A percentile compares a stretch with the other conserved stretches of the same genome.
These are phyloP conservation scores for Taphrina wiesneri DNA, from an alignment of 1,139 yeast species.

Conservation along the genomic window DNA sequence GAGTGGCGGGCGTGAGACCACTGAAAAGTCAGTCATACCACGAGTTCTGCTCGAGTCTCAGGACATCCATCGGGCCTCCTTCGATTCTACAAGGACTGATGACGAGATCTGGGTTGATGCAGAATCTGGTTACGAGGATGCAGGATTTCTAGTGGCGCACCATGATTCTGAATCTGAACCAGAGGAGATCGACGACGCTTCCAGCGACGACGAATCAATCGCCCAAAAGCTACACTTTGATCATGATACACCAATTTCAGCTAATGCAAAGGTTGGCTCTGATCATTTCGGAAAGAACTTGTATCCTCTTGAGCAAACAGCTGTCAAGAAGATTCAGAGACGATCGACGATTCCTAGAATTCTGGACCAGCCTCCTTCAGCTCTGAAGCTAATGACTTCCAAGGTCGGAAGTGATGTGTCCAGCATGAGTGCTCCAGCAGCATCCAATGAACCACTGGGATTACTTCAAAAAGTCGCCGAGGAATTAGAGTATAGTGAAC, in stretches of 20 bases:
- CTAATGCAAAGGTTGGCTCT: neutral
- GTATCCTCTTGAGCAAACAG: constrained; percentile 20
- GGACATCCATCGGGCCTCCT: constrained; percentile 4
- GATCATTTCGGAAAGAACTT: constrained; percentile 7
- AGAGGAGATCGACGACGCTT: neutral
- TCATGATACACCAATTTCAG: neutral
- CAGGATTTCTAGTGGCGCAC: constrained; percentile 24
- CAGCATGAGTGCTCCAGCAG: constrained; percentile 89
- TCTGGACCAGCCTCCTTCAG: constrained; percentile 72
- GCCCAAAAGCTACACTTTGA: neutral
- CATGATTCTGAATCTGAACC: constrained; percentile 16
- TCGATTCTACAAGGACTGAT: constrained; percentile 14
- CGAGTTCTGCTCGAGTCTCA: neutral
- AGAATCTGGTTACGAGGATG: neutral
- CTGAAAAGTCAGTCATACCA: neutral
- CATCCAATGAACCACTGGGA: constrained; percentile 86
- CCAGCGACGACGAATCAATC: constrained; percentile 22
- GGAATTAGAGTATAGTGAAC: constrained; percentile 68
- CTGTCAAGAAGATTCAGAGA: constrained; percentile 52
- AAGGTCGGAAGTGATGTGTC: constrained; percentile 90
- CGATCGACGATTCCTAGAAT: constrained; percentile 64
- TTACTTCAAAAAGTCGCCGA: constrained; percentile 79
- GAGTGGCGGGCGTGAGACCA: neutral
- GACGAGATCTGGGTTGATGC: constrained; percentile 29
- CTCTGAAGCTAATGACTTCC: constrained; percentile 75